Evolutionary conservation across 371 early-diverging fungal genomes (phyloP).

Genomic region (Lichtheimia ornata): DNA sequence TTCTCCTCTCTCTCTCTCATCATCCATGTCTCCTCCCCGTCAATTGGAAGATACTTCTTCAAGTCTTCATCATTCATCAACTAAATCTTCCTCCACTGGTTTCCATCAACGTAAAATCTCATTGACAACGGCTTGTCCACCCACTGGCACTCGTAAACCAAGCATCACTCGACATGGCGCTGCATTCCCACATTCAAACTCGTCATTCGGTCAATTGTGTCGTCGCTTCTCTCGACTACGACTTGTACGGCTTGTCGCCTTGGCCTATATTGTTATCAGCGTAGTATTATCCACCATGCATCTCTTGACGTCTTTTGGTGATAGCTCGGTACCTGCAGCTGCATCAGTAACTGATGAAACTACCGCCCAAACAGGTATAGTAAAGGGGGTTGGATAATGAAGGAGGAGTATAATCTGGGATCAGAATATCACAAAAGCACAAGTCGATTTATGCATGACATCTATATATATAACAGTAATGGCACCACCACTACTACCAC

Average conservation of each 20-base stretch:
- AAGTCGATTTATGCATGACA: no score
- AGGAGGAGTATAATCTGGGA: no score
- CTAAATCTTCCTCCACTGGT: not conserved
- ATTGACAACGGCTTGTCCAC: conserved; percentile 33
- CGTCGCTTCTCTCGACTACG: conserved; percentile 15
- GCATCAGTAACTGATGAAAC: not conserved
- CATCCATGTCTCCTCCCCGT: no score
- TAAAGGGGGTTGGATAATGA: no score
- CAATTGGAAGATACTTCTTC: no score
- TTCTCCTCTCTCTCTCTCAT: conserved; percentile 1
- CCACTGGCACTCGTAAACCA: conserved; percentile 12
- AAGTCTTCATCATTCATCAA: no score
- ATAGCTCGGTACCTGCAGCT: not conserved
- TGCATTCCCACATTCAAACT: conserved; percentile 5
- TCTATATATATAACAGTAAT: no score
- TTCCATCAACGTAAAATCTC: conserved; percentile 40
- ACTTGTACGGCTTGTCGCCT: conserved; percentile 24
- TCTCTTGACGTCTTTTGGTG: conserved; percentile 16
- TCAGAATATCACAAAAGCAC: no score
- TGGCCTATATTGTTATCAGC: conserved; percentile 28
- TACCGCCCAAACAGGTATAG: no score
- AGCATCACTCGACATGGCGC: conserved; percentile 7
- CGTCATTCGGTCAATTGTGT: conserved; percentile 7
- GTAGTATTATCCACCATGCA: conserved; percentile 33
- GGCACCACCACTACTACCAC: no score